Conservation (phyloP, 164 flowering plant genomes). For the Chimonanthus salicifolius region DNA sequence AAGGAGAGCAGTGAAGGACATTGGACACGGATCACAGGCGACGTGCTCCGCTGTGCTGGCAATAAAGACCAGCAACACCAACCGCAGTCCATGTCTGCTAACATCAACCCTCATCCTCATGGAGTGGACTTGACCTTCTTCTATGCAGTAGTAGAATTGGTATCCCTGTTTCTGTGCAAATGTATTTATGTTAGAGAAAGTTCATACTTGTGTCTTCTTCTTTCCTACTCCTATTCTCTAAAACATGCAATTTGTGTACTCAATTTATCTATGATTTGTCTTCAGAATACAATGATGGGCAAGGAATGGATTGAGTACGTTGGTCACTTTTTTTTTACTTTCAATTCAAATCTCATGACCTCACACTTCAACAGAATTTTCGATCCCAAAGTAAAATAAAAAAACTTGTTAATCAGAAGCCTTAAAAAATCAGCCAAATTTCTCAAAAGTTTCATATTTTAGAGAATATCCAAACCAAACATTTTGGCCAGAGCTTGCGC, state of each 20-base stretch:
- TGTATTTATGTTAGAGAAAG: conserved; percentile 3
- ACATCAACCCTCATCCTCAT: not conserved
- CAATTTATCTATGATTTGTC: not conserved
- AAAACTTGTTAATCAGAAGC: no score
- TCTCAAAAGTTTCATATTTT: no score
- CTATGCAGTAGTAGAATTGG: no score
- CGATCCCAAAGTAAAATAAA: no score
- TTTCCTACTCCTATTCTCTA: conserved; percentile 28
- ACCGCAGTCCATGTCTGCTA: not conserved
- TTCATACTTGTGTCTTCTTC: conserved; percentile 9
- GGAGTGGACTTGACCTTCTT: not conserved
- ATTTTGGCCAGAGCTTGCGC: no score
- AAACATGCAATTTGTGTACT: conserved; percentile 18
- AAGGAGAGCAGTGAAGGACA: conserved; percentile 59
- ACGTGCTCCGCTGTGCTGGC: conserved; percentile 1
- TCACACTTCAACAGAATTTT: no score
- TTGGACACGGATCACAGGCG: conserved; percentile 35
- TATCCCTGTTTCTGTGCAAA: not conserved
- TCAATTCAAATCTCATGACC: conserved; percentile 20
- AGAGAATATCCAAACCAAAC: no score
- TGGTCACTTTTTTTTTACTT: conserved; percentile 9
- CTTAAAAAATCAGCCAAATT: no score
- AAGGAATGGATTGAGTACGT: conserved; percentile 1
- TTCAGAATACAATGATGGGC: not conserved
- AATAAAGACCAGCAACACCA: conserved; percentile 19